A percentile compares a stretch with the other conserved stretches of the same genome.
Conservation (phyloP, 2,329 filamentous ascomycete genomes). For the Aureobasidium pullulans region DNA sequence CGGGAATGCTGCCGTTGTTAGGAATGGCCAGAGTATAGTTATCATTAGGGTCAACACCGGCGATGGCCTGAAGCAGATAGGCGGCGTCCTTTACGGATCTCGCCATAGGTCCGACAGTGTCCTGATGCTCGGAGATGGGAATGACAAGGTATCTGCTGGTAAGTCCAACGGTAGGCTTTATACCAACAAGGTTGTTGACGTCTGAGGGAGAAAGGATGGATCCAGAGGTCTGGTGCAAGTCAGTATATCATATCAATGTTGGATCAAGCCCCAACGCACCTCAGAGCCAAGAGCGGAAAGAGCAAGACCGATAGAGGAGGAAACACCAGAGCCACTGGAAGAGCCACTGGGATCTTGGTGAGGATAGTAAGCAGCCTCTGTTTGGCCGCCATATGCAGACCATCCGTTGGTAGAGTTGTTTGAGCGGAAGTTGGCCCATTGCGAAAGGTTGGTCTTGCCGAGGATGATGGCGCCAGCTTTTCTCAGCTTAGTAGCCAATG, state of each 20-base stretch:
- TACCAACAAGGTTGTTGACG: constrained; percentile 56
- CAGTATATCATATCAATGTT: background rate
- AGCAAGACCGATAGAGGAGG: constrained; percentile 52
- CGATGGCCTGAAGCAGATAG: constrained; percentile 52
- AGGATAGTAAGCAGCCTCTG: constrained; percentile 53
- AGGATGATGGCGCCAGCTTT: constrained; percentile 56
- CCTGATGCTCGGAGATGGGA: constrained; percentile 53
- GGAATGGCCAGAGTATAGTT: constrained; percentile 56
- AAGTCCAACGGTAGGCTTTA: constrained; percentile 61
- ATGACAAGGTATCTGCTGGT: constrained; percentile 57
- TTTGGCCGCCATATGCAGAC: constrained; percentile 58
- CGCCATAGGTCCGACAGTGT: constrained; percentile 52
- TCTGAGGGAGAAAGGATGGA: constrained; percentile 53
- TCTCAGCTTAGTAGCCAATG: constrained; percentile 53
- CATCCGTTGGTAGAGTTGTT: constrained; percentile 54
- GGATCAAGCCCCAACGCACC: constrained; percentile 19
- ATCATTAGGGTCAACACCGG: constrained; percentile 44
- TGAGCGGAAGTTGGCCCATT: constrained; percentile 59
- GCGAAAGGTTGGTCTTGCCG: constrained; percentile 57
- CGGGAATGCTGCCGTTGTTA: constrained; percentile 40
- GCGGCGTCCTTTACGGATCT: constrained; percentile 53
- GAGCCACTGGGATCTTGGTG: constrained; percentile 56
- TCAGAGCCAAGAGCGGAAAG: constrained; percentile 55
- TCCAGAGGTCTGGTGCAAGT: constrained; percentile 45
- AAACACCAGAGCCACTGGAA: constrained; percentile 56